Evolutionary conservation across 2,329 filamentous ascomycete genomes (phyloP), one percentile per base, ranked within the genome.

Genomic region (Plectosphaerella sp.): DNA sequence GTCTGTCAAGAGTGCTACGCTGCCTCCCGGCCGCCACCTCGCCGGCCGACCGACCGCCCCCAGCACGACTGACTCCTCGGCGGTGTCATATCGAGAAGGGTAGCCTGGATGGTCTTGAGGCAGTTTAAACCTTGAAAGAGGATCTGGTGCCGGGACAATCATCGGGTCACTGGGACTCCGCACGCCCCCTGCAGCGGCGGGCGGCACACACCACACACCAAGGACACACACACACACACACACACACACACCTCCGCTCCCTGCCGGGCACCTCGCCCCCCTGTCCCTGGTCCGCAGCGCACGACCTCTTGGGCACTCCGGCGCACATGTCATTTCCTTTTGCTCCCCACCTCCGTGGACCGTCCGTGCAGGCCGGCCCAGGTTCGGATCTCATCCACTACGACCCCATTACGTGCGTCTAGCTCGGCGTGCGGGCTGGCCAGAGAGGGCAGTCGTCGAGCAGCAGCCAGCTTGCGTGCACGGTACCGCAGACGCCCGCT

Each of bases 241-340:
- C 22, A 22, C 22, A 22, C 22, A 22, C 14, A n/a, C 45, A 8
- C 33, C 45, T 18, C n/a, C 35, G 20, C 47, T 48, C 33, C 35
- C 47, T 47, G 24, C 20, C 25, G 6, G 12, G 18, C 33, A 33
- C 47, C 47, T 24, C 36, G n/a, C 35, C 45, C 36, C 47, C 47
- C 47, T 22, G 47, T 49, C 37, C 47, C 35, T 49, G 37, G 47
- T 42, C 36, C 48, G 16, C n/a, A 43, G n/a, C 36, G 25, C 37
- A 49, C 48, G 37, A 49, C 22, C 37, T 45, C 24, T 41, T 43
- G 37, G 48, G 24, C 48, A 37, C 48, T 37, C 48, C 48, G 48
- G 39, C 39, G 37, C 37, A 49, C 37, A 42, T 49, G 48, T 49
- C 48, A 49, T 49, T 49, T 49, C 48, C 48, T 25, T 43, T 43